Evolutionary conservation across 129 eudicot species (phyloP).

Genomic region (Apium graveolens): DNA sequence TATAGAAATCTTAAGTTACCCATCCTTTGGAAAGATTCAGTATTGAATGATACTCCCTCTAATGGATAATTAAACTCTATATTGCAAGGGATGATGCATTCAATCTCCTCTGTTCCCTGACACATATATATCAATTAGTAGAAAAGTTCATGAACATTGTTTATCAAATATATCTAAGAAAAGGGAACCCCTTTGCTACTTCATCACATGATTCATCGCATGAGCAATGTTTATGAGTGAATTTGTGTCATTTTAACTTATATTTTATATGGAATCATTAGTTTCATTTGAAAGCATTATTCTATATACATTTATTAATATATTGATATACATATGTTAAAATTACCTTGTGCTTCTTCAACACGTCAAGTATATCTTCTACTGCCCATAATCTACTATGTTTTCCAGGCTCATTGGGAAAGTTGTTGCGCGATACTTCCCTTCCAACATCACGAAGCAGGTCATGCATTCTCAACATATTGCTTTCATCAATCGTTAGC

Average conservation of each 20-base stretch:
- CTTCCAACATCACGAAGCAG: slow-evolving; percentile 12
- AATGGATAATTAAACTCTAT: neutral
- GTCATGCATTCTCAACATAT: slow-evolving; percentile 3
- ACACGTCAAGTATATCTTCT: neutral
- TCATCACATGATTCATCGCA: neutral
- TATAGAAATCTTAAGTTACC: neutral
- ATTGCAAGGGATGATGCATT: neutral
- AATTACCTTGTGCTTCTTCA: slow-evolving; percentile 4
- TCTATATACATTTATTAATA: neutral
- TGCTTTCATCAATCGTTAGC: neutral
- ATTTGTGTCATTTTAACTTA: no score
- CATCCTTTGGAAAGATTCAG: slow-evolving; percentile 3
- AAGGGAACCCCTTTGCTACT: neutral
- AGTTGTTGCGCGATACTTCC: neutral
- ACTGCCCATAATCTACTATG: neutral
- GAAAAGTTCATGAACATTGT: neutral
- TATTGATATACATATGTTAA: neutral
- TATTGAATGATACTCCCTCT: neutral
- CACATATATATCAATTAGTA: neutral
- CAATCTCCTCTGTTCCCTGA: neutral
- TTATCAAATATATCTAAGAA: neutral
- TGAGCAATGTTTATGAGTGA: no score
- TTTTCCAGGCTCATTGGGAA: neutral
- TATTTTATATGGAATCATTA: no score
- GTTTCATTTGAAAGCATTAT: no score